These are phyloP conservation scores for Flaveria linearis DNA, from an alignment of 129 eudicot genomes.

Conservation along the genomic window DNA sequence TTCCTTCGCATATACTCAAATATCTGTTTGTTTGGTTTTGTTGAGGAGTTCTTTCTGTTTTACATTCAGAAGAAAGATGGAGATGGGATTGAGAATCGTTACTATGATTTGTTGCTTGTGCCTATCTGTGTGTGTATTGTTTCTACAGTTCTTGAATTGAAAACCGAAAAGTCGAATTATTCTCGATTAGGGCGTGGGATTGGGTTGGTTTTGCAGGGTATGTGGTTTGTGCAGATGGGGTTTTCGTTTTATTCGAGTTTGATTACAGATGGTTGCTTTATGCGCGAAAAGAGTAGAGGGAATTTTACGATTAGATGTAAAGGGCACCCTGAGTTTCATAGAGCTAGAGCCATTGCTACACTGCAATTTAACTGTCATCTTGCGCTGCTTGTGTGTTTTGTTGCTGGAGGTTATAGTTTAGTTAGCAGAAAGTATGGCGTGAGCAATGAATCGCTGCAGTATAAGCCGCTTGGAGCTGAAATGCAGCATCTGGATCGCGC, in stretches of 20 bases:
- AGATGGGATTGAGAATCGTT: slow-evolving; percentile 79
- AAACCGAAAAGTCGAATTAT: slow-evolving; percentile 32
- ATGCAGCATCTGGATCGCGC: slow-evolving; percentile 45
- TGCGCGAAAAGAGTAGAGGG: slow-evolving; percentile 73
- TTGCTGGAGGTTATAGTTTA: slow-evolving; percentile 53
- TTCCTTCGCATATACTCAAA: slow-evolving; percentile 53
- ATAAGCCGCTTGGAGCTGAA: slow-evolving; percentile 75
- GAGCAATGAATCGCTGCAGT: slow-evolving; percentile 39
- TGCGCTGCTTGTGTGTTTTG: slow-evolving; percentile 66
- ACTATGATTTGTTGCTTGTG: slow-evolving; percentile 71
- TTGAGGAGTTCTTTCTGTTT: slow-evolving; percentile 72
- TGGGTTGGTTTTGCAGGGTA: slow-evolving; percentile 82
- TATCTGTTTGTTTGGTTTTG: slow-evolving; percentile 65
- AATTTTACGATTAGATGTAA: slow-evolving; percentile 78
- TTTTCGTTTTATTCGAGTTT: slow-evolving; percentile 62
- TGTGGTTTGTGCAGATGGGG: slow-evolving; percentile 97
- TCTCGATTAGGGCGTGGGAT: slow-evolving; percentile 80
- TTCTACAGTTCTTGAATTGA: slow-evolving; percentile 63
- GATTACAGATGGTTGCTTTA: slow-evolving; percentile 63
- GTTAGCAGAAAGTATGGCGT: slow-evolving; percentile 57
- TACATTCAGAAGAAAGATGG: slow-evolving; percentile 70
- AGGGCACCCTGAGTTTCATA: slow-evolving; percentile 85
- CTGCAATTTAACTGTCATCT: slow-evolving; percentile 81
- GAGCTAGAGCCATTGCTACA: slow-evolving; percentile 79
- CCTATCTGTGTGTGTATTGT: slow-evolving; percentile 65